Conservation (phyloP, 2,329 filamentous ascomycete species). For the Ophiosphaerella korrae region DNA sequence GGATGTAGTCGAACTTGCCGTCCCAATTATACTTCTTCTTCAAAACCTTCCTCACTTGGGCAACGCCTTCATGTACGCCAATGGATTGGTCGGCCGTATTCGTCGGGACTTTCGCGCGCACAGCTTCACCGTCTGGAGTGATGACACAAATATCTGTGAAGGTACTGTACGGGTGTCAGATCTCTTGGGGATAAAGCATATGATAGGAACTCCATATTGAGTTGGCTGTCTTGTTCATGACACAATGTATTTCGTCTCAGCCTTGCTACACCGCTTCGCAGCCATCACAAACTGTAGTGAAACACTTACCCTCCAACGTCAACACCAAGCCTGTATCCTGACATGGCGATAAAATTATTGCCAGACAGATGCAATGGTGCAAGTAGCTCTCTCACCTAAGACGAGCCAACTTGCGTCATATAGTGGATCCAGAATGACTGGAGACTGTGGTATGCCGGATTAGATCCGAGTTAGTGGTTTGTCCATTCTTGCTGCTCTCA, state of each 20-base stretch:
- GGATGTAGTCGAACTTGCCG: conserved; percentile 55
- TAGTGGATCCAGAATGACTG: conserved; percentile 11
- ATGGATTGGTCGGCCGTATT: conserved; percentile 55
- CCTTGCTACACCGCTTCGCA: background rate
- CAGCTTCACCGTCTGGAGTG: conserved; percentile 51
- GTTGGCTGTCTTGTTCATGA: background rate
- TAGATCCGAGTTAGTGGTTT: conserved; percentile 3
- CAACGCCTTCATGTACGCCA: conserved; percentile 54
- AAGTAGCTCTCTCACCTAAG: background rate
- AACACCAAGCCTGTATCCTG: conserved; percentile 40
- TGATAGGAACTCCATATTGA: no score
- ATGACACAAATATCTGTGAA: conserved; percentile 58
- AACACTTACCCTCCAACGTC: conserved; percentile 43
- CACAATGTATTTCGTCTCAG: background rate
- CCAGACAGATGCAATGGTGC: background rate
- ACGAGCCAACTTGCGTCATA: conserved; percentile 11
- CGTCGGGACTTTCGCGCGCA: conserved; percentile 55
- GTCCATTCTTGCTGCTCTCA: background rate
- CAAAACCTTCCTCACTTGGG: conserved; percentile 49
- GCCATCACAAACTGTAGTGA: background rate
- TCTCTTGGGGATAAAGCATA: background rate
- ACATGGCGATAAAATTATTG: conserved; percentile 1
- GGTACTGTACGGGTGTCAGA: conserved; percentile 41
- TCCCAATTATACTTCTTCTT: conserved; percentile 49
- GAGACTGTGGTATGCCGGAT: conserved; percentile 6